A percentile compares a stretch with the other conserved stretches of the same genome.
phyloP scores from a whole-genome alignment of 139 green algal genomes.

The Ettlia oleoabundans region DNA sequence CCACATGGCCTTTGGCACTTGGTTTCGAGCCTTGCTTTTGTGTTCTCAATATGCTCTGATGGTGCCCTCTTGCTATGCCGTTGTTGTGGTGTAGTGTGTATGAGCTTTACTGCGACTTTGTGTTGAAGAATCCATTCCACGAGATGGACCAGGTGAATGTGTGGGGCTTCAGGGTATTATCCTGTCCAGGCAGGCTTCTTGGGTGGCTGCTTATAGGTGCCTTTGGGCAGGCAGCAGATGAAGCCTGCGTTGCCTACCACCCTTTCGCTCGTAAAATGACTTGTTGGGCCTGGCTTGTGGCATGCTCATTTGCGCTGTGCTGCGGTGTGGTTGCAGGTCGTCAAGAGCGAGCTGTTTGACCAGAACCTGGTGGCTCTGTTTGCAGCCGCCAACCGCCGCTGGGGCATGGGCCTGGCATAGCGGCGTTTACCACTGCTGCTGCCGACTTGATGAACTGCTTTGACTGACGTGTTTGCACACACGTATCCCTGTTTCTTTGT shows the following conservation, averaged over 20 bases:
- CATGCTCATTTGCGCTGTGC: too few species aligned
- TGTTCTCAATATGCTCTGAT: neutral
- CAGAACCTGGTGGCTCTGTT: slow-evolving; percentile 30
- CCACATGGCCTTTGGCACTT: too few species aligned
- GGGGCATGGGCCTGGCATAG: slow-evolving; percentile 17
- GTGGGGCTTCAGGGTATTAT: too few species aligned
- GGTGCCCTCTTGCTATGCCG: neutral
- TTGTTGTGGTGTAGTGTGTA: slow-evolving; percentile 53
- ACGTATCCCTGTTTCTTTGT: too few species aligned
- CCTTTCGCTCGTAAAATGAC: neutral
- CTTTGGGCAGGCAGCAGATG: too few species aligned
- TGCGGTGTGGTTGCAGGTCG: slow-evolving; percentile 15
- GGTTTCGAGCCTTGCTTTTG: too few species aligned
- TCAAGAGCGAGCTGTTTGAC: slow-evolving; percentile 74
- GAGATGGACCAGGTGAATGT: slow-evolving; percentile 62
- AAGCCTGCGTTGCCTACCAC: too few species aligned
- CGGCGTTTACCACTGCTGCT: neutral
- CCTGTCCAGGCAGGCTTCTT: slow-evolving; percentile 2
- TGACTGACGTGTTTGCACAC: neutral
- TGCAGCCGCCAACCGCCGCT: slow-evolving; percentile 25
- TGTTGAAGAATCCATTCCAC: slow-evolving; percentile 73
- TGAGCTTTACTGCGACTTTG: slow-evolving; percentile 64
- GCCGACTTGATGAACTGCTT: neutral
- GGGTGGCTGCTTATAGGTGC: too few species aligned
- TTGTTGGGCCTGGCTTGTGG: too few species aligned